Evolutionary conservation across 2,329 filamentous ascomycete species (phyloP), one percentile per base, ranked within the genome.

Genomic region (Arthrobotrys iridis): DNA sequence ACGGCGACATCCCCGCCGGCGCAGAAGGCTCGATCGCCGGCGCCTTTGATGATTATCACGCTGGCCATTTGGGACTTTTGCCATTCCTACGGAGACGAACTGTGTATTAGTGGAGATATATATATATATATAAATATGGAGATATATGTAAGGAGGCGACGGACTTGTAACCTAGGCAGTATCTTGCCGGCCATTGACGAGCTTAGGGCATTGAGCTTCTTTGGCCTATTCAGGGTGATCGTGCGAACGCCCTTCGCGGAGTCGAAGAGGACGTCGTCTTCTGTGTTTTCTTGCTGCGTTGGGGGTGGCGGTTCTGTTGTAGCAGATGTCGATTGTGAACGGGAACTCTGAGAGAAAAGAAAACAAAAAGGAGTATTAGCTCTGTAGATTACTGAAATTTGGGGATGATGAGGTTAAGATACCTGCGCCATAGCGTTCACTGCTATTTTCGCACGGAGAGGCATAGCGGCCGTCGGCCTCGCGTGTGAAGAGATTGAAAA

Each of bases 101-200:
- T 6, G 24, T 4, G 13, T n/a, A 11, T 26, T 41, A 20, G 10
- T 33, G 7, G 30, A 24, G 18, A 1, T 37, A n/a, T n/a, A n/a
- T n/a, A n/a, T n/a, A n/a, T n/a, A n/a, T n/a, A n/a, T n/a, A n/a
- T n/a, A n/a, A n/a, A n/a, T n/a, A n/a, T n/a, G 22, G 2, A 6
- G 20, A 18, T 4, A 1, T 37, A n/a, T 30, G 48, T 10, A 37
- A 26, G 20, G 7, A 68, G 13, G 37, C n/a, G 40, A 79, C 73
- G 77, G 77, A 85, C 85, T 80, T 92, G 86, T 81, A 99, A 83
- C 68, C 95, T 88, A 20, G 94, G 93, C 50, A 93, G 85, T 79
- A 99, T 98, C 85, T 99, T 98, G 80, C 92, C 88, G 77, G 91
- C 91, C 96, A 99, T 99, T 70, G 93, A 97, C 60, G 87, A 91